phyloP scores from a whole-genome alignment of 805 yeast species.

The Wickerhamomyces kurtzmanii region DNA sequence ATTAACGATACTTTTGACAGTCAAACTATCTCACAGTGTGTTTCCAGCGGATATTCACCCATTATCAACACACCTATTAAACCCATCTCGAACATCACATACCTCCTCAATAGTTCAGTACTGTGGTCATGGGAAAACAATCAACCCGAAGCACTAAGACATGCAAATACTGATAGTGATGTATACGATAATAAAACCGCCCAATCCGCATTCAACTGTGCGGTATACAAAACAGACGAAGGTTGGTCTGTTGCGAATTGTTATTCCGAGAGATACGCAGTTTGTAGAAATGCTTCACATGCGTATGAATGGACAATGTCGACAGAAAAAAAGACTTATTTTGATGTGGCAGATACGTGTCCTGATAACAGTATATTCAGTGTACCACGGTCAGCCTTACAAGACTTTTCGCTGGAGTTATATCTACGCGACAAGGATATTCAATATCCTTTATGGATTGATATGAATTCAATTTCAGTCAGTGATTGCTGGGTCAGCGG shows the following conservation, averaged over 20 bases:
- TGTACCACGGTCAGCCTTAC: constrained; percentile 40
- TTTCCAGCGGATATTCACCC: constrained; percentile 59
- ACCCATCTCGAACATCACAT: constrained; percentile 17
- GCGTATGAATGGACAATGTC: constrained; percentile 36
- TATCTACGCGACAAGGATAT: constrained; percentile 12
- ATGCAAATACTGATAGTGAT: constrained; percentile 8
- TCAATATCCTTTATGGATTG: constrained; percentile 56
- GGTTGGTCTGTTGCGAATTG: constrained; percentile 71
- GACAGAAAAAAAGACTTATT: constrained; percentile 27
- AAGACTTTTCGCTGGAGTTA: constrained; percentile 23
- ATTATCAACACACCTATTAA: constrained; percentile 34
- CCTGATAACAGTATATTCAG: constrained; percentile 27
- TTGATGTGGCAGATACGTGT: constrained; percentile 29
- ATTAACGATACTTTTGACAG: constrained; percentile 32
- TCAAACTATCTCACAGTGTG: constrained; percentile 23
- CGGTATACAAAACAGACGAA: constrained; percentile 18
- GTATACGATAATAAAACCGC: constrained; percentile 6
- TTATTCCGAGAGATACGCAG: constrained; percentile 35
- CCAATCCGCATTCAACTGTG: constrained; percentile 35
- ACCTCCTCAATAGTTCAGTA: constrained; percentile 21
- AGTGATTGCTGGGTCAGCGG: constrained; percentile 80
- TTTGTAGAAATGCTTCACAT: constrained; percentile 39
- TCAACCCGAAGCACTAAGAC: constrained; percentile 32
- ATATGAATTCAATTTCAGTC: constrained; percentile 68
- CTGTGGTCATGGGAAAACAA: constrained; percentile 71